These are phyloP conservation scores for Setaria viridis DNA, from an alignment of 202 grass and related monocot species.

Conservation along the genomic window DNA sequence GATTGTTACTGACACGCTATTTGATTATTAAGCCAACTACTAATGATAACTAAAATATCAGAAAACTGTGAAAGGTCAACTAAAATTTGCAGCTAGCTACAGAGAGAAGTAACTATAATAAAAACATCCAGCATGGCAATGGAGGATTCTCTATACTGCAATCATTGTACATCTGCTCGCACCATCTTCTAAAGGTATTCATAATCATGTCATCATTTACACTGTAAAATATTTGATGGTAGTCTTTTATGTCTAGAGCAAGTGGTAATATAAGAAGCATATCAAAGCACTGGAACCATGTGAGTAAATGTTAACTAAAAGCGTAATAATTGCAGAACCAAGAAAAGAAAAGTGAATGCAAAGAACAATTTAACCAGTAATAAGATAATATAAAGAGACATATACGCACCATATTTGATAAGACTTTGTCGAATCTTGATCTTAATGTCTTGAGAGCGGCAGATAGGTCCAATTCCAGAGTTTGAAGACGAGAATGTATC, in stretches of 20 bases:
- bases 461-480: constrained; percentile 79
- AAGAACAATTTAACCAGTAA: constrained; percentile 8
- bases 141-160: constrained; percentile 17
- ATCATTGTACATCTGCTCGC: constrained; percentile 21
- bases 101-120: not conserved
- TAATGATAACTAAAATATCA: not conserved
- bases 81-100: constrained; percentile 12
- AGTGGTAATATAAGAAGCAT: not conserved
- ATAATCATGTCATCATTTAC: not conserved
- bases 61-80: not conserved
- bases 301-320: not conserved
- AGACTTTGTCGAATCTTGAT: constrained; percentile 69
- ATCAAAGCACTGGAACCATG: constrained; percentile 5
- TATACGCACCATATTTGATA: constrained; percentile 65
- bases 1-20: constrained; percentile 11
- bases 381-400: constrained; percentile 29
- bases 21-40: constrained; percentile 20
- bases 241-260: not conserved
- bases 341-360: constrained; percentile 36
- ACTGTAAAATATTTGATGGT: constrained; percentile 23
- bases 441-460: constrained; percentile 65
- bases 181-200: constrained; percentile 16
- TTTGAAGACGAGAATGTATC: constrained; percentile 71
- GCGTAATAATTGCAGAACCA: not conserved
- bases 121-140: constrained; percentile 20